These are phyloP conservation scores for Fragaria iinumae DNA, from an alignment of 306 rosid species.

Conservation along the genomic window DNA sequence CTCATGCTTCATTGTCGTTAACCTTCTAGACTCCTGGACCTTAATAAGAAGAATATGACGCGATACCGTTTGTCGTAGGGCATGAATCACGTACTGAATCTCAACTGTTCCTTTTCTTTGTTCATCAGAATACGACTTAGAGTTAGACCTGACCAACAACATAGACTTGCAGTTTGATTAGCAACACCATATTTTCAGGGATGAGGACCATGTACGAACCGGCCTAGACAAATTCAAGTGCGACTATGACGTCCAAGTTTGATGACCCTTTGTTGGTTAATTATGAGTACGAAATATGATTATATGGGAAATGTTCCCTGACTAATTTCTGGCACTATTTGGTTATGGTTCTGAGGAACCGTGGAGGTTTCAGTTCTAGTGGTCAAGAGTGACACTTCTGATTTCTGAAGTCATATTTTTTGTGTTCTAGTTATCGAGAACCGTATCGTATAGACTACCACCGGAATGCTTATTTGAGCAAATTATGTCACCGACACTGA, in stretches of 20 bases:
- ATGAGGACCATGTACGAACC: not conserved
- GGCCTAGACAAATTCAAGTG: not conserved
- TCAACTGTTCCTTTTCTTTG: not conserved
- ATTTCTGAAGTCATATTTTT: not conserved
- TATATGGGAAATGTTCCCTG: not conserved
- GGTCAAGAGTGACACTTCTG: not conserved
- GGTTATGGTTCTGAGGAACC: no score
- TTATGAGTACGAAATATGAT: not conserved
- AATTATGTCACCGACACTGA: not conserved
- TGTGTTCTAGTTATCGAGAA: not conserved
- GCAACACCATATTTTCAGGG: not conserved
- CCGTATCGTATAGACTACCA: not conserved
- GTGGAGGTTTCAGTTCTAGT: not conserved
- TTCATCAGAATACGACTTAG: not conserved
- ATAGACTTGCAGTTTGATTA: not conserved
- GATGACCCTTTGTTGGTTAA: not conserved
- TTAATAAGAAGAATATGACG: not conserved
- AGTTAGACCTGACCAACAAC: not conserved
- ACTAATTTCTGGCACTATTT: not conserved
- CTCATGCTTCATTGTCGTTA: not conserved
- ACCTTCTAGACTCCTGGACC: constrained; percentile 25
- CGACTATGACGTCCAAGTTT: not conserved
- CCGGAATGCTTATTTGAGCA: not conserved
- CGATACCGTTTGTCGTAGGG: not conserved
- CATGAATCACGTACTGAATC: not conserved